phyloP scores from a whole-genome alignment of 768 basidiomycete species.

The Tubosaeta brunneosetosa region DNA sequence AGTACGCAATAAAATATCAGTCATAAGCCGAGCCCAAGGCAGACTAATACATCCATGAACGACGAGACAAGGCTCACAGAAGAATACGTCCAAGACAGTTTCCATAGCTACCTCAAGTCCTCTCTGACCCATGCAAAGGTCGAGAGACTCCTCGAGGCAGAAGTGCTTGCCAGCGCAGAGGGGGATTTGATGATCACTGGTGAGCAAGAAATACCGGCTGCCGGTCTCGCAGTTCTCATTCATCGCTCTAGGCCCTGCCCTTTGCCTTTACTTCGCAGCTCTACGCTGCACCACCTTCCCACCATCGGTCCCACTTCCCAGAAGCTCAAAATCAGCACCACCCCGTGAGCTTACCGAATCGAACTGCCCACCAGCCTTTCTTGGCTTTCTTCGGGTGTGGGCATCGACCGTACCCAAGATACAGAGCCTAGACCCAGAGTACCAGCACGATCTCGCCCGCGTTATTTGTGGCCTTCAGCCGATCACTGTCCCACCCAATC shows the following conservation, averaged over 20 bases:
- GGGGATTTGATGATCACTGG: slow-evolving; percentile 85
- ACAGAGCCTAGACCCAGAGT: slow-evolving; percentile 54
- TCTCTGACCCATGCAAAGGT: slow-evolving; percentile 74
- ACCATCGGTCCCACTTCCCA: slow-evolving; percentile 77
- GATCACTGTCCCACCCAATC: slow-evolving; percentile 37
- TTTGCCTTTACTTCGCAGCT: slow-evolving; percentile 83
- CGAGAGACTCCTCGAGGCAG: slow-evolving; percentile 67
- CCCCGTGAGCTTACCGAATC: slow-evolving; percentile 56
- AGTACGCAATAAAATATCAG: background rate
- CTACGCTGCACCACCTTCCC: slow-evolving; percentile 70
- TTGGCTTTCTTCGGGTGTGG: slow-evolving; percentile 72
- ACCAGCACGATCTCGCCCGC: slow-evolving; percentile 80
- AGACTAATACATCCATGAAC: slow-evolving; percentile 7
- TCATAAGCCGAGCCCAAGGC: background rate
- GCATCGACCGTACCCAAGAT: slow-evolving; percentile 58
- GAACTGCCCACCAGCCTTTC: slow-evolving; percentile 70
- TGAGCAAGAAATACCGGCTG: slow-evolving; percentile 22
- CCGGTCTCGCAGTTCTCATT: background rate
- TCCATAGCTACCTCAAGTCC: slow-evolving; percentile 78
- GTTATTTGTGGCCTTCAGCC: slow-evolving; percentile 62
- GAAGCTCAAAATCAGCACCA: slow-evolving; percentile 40
- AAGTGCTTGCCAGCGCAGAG: slow-evolving; percentile 72
- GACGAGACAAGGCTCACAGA: slow-evolving; percentile 49
- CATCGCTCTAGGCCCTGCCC: slow-evolving; percentile 55
- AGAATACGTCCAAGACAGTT: slow-evolving; percentile 66